Evolutionary conservation across 257 asterid genomes (phyloP).

Genomic region (Nemophila menziesii): DNA sequence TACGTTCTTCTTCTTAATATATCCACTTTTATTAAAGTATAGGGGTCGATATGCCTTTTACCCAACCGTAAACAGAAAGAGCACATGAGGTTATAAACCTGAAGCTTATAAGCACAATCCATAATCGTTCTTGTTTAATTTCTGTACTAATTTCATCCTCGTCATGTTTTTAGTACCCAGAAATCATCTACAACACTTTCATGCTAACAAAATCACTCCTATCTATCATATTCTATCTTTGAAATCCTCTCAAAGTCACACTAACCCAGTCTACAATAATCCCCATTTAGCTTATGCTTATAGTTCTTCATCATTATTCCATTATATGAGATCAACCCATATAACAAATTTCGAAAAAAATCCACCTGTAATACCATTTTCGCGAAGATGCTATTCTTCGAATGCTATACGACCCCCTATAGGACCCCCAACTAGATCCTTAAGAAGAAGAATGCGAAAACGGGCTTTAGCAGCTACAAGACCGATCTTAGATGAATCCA

Average conservation of each 20-base stretch:
- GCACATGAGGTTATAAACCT: too few relatives aligned
- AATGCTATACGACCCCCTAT: constrained; percentile 22
- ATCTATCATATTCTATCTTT: constrained; percentile 1
- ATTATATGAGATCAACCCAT: neutral
- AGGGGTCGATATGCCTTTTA: too few relatives aligned
- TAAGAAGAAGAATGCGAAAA: constrained; percentile 57
- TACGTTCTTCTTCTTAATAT: too few relatives aligned
- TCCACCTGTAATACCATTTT: constrained; percentile 5
- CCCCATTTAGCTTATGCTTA: constrained; percentile 14
- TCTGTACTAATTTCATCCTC: neutral
- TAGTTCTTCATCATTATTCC: constrained; percentile 5
- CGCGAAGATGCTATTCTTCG: constrained; percentile 27
- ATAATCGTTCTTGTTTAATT: too few relatives aligned
- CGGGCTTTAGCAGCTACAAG: constrained; percentile 59
- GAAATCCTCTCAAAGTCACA: constrained; percentile 8
- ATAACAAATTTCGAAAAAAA: neutral
- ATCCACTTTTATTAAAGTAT: too few relatives aligned
- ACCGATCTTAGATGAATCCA: constrained; percentile 51
- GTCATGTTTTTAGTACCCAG: constrained; percentile 28
- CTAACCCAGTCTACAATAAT: neutral
- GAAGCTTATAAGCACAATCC: too few relatives aligned
- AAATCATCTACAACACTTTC: constrained; percentile 15
- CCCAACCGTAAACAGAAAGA: too few relatives aligned
- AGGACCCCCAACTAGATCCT: constrained; percentile 68
- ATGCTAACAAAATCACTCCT: constrained; percentile 7